Evolutionary conservation across 768 basidiomycete genomes (phyloP).

Genomic region (Suillus weaverae): DNA sequence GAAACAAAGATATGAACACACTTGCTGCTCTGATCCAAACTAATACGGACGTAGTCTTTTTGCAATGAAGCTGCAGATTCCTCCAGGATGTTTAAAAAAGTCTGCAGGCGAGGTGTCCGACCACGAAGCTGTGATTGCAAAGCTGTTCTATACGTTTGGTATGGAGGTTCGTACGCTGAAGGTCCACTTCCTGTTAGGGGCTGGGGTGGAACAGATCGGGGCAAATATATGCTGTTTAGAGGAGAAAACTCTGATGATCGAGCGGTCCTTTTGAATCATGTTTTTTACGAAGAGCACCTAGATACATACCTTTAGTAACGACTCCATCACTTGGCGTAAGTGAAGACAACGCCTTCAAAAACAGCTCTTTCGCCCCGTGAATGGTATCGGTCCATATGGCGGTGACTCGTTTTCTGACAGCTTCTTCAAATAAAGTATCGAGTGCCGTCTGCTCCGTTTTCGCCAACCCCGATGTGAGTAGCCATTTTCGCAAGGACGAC

Average conservation of each 20-base stretch:
- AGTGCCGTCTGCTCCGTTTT: slow-evolving; percentile 48
- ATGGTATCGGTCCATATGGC: slow-evolving; percentile 60
- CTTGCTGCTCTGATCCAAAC: slow-evolving; percentile 43
- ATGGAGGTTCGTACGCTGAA: slow-evolving; percentile 41
- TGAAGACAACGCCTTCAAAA: slow-evolving; percentile 37
- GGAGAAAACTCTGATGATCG: slow-evolving; percentile 48
- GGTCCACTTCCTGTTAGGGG: slow-evolving; percentile 39
- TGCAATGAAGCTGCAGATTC: slow-evolving; percentile 56
- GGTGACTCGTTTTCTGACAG: slow-evolving; percentile 53
- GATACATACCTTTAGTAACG: neutral
- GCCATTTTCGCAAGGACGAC: slow-evolving; percentile 47
- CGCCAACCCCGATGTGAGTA: slow-evolving; percentile 44
- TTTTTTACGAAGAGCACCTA: neutral
- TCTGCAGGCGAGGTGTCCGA: slow-evolving; percentile 61
- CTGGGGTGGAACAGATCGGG: slow-evolving; percentile 47
- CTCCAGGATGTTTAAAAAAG: slow-evolving; percentile 59
- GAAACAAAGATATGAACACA: slow-evolving; percentile 29
- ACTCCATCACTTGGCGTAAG: neutral
- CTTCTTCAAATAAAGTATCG: slow-evolving; percentile 48
- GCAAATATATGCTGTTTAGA: slow-evolving; percentile 55
- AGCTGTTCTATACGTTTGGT: slow-evolving; percentile 61
- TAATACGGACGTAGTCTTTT: slow-evolving; percentile 53
- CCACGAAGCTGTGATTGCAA: slow-evolving; percentile 65
- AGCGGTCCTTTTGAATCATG: neutral
- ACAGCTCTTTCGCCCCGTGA: slow-evolving; percentile 47